phyloP scores from a whole-genome alignment of 495 filamentous ascomycete genomes.

The Acidomyces sp. region DNA sequence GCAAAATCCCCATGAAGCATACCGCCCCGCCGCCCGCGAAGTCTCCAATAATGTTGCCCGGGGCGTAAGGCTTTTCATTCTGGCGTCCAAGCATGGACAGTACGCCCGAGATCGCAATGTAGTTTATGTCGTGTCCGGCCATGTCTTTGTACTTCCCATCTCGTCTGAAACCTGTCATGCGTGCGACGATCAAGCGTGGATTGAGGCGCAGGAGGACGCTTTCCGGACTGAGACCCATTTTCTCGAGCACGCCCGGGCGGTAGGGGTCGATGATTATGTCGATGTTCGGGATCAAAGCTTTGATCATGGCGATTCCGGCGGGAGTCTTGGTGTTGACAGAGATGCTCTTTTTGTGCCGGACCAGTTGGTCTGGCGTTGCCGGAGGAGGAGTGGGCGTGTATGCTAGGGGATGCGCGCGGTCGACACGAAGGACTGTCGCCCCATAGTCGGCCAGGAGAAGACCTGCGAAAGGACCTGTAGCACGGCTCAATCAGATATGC shows the following conservation, averaged over 20 bases:
- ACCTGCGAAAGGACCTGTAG: constrained; percentile 69
- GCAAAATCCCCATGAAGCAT: constrained; percentile 53
- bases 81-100: constrained; percentile 60
- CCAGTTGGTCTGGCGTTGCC: constrained; percentile 54
- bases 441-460: constrained; percentile 82
- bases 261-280: constrained; percentile 89
- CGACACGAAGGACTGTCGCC: constrained; percentile 75
- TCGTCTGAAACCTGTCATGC: constrained; percentile 78
- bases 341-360: constrained; percentile 66
- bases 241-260: constrained; percentile 79
- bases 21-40: constrained; percentile 84
- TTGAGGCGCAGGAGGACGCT: constrained; percentile 49
- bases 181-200: constrained; percentile 65
- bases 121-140: constrained; percentile 98
- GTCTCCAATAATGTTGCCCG: constrained; percentile 73
- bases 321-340: constrained; percentile 61
- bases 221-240: constrained; percentile 58
- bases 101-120: constrained; percentile 76
- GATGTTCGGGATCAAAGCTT: constrained; percentile 44
- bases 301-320: constrained; percentile 48
- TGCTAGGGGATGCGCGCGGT: constrained; percentile 42
- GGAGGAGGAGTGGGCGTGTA: constrained; percentile 24
- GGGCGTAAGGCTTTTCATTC: constrained; percentile 58
- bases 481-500: constrained; percentile 5
- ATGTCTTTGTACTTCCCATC: constrained; percentile 73